phyloP scores from a whole-genome alignment of 1,284 basidiomycete species.

The Cryptococcus hybrid region DNA sequence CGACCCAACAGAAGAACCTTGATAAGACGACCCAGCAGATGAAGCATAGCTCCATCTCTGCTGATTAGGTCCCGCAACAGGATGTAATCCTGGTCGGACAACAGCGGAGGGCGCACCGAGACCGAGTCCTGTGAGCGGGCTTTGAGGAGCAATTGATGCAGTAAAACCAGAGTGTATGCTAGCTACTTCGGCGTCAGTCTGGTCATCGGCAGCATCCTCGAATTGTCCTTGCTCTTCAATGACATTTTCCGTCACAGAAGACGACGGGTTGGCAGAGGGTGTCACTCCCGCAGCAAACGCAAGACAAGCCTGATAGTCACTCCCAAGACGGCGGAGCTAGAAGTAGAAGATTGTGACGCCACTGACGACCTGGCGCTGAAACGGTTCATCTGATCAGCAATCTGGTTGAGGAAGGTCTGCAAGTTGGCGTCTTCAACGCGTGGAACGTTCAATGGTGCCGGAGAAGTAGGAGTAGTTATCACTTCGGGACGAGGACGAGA shows the following conservation, averaged over 20 bases:
- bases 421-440: constrained; percentile 54
- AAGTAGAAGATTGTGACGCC: constrained; percentile 46
- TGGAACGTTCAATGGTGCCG: constrained; percentile 45
- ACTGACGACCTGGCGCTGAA: constrained; percentile 53
- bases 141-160: constrained; percentile 17
- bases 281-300: constrained; percentile 29
- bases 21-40: constrained; percentile 26
- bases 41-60: constrained; percentile 38
- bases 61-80: constrained; percentile 16
- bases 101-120: constrained; percentile 25
- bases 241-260: constrained; percentile 24
- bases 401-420: constrained; percentile 59
- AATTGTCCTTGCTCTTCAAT: constrained; percentile 48
- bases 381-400: constrained; percentile 57
- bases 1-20: constrained; percentile 20
- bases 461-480: constrained; percentile 10
- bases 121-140: constrained; percentile 34
- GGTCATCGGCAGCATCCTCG: constrained; percentile 58
- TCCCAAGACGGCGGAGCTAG: constrained; percentile 34
- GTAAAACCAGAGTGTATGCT: constrained; percentile 25
- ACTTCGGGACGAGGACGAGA: constrained; percentile 31
- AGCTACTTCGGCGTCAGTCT: constrained; percentile 37
- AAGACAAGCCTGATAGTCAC: constrained; percentile 41
- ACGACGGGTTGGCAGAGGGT: constrained; percentile 7
- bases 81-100: constrained; percentile 30